These are phyloP conservation scores for Hemisphaericaspora xylanilytica DNA, from an alignment of 1,139 yeast species.

Conservation along the genomic window DNA sequence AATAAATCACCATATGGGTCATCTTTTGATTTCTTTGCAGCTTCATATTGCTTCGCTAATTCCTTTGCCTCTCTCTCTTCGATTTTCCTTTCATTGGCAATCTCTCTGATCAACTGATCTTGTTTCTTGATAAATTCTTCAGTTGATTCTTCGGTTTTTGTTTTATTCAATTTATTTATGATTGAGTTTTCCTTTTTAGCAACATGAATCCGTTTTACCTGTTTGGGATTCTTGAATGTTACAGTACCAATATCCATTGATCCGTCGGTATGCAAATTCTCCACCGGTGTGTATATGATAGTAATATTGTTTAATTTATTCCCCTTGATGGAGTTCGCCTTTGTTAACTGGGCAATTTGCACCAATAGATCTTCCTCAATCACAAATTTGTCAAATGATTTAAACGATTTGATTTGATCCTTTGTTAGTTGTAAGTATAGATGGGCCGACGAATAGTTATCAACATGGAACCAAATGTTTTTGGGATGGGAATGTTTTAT, in stretches of 20 bases:
- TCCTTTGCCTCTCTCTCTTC: conserved; percentile 30
- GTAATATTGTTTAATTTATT: conserved; percentile 69
- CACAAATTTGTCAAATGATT: conserved; percentile 31
- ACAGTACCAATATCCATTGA: conserved; percentile 87
- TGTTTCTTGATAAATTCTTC: conserved; percentile 53
- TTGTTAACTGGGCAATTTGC: conserved; percentile 75
- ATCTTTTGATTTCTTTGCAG: conserved; percentile 31
- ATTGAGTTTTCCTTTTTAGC: conserved; percentile 61
- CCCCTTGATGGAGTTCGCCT: conserved; percentile 78
- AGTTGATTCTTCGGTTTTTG: conserved; percentile 47
- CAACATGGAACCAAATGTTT: conserved; percentile 85
- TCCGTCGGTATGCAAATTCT: conserved; percentile 66
- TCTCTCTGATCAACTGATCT: conserved; percentile 34
- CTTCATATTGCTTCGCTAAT: conserved; percentile 22
- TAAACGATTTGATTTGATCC: conserved; percentile 32
- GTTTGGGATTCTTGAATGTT: conserved; percentile 57
- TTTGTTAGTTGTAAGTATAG: conserved; percentile 63
- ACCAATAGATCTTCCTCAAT: conserved; percentile 52
- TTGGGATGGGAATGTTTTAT: conserved; percentile 68
- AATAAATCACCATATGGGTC: conserved; percentile 62
- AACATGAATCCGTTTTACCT: conserved; percentile 54
- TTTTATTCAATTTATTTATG: conserved; percentile 64
- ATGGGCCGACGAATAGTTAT: conserved; percentile 77
- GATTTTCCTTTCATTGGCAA: conserved; percentile 33
- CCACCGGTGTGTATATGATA: conserved; percentile 75